phyloP scores from a whole-genome alignment of 177 flowering plant species.

The Vitis hybrid region DNA sequence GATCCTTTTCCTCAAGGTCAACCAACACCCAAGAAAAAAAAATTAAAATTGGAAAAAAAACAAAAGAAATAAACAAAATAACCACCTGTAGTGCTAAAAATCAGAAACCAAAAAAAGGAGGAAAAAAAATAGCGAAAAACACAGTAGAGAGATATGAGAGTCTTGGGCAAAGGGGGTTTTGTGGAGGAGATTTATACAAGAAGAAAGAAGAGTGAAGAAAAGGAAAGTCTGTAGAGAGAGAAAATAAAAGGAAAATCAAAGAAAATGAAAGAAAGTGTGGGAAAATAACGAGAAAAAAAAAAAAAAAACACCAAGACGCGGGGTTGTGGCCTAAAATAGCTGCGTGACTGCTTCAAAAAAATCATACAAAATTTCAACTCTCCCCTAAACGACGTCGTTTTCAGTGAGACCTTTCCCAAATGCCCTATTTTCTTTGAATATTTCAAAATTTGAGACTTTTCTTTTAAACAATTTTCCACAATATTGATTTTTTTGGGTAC shows the following conservation, averaged over 20 bases:
- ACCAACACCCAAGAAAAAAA: background rate
- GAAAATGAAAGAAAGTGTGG: background rate
- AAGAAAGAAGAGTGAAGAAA: background rate
- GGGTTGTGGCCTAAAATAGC: background rate
- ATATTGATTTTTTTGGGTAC: no score
- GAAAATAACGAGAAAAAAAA: background rate
- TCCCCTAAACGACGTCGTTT: no score
- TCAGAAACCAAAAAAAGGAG: background rate
- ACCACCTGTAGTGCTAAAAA: constrained; percentile 1
- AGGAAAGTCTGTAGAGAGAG: background rate
- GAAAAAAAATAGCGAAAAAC: background rate
- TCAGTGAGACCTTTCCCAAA: no score
- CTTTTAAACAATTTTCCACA: no score
- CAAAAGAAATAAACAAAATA: background rate
- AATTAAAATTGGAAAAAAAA: no score
- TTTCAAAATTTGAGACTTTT: no score
- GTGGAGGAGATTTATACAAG: constrained; percentile 1
- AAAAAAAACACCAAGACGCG: background rate
- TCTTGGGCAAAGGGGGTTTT: background rate
- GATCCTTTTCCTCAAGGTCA: background rate
- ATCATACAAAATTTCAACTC: background rate
- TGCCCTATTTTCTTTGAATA: no score
- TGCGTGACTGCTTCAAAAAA: constrained; percentile 1
- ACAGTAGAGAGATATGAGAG: background rate
- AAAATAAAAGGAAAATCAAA: background rate